phyloP scores from a whole-genome alignment of 2,329 filamentous ascomycete species.

The Botryosphaeria dothidea region DNA sequence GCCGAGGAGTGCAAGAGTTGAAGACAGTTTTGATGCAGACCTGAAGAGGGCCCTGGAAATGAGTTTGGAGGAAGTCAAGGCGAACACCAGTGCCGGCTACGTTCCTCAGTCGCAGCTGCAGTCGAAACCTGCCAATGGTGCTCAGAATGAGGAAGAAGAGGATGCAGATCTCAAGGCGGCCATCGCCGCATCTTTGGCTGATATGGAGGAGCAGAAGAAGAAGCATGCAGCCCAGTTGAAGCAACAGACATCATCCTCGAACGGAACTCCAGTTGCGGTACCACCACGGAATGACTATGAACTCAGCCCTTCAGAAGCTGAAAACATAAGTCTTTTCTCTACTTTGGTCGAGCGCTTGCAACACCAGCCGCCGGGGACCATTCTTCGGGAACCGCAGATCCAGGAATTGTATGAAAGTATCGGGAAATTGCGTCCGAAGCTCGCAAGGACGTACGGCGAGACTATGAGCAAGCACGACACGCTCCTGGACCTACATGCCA shows the following conservation, averaged over 20 bases:
- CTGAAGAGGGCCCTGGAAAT: conserved; percentile 91
- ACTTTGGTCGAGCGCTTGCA: conserved; percentile 93
- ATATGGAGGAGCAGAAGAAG: conserved; percentile 98
- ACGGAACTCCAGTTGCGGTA: conserved; percentile 51
- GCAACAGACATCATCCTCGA: conserved; percentile 67
- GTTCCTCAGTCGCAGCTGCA: conserved; percentile 62
- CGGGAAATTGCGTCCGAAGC: conserved; percentile 85
- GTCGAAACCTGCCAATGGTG: conserved; percentile 35
- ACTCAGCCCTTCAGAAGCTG: conserved; percentile 86
- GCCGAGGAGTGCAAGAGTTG: conserved; percentile 81
- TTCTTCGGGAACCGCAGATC: conserved; percentile 94
- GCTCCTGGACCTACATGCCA: conserved; percentile 88
- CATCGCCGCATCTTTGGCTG: conserved; percentile 89
- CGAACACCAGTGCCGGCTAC: conserved; percentile 69
- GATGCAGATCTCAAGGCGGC: conserved; percentile 92
- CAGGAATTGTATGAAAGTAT: conserved; percentile 98
- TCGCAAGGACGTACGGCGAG: conserved; percentile 94
- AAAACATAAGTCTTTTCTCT: conserved; percentile 95
- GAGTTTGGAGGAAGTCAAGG: conserved; percentile 92
- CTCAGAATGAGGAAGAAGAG: conserved; percentile 69
- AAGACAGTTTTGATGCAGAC: conserved; percentile 92
- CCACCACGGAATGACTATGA: conserved; percentile 90
- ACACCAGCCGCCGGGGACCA: conserved; percentile 92
- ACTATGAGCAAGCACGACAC: conserved; percentile 99
- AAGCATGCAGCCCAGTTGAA: conserved; percentile 82